These are phyloP conservation scores for Sporothrix brasiliensis DNA, from an alignment of 2,329 filamentous ascomycete genomes.

Conservation along the genomic window DNA sequence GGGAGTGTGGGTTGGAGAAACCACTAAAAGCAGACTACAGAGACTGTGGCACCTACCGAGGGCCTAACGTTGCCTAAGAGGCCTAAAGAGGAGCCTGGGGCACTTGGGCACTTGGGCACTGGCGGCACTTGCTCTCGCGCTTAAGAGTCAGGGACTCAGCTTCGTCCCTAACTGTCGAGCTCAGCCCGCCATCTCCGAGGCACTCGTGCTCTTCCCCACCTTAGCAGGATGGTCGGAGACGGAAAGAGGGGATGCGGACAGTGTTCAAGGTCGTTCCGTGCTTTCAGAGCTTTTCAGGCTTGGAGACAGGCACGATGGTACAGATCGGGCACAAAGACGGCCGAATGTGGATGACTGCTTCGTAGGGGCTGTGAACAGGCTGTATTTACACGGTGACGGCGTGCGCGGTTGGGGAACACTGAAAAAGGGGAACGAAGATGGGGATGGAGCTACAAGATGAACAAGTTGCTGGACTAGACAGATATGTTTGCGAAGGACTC, in stretches of 20 bases:
- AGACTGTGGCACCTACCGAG: constrained; percentile 12
- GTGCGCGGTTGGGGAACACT: neutral
- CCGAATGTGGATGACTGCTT: neutral
- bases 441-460: neutral
- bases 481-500: neutral
- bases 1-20: neutral
- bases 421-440: neutral
- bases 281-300: neutral
- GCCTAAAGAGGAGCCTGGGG: neutral
- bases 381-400: constrained; percentile 16
- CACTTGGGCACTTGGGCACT: neutral
- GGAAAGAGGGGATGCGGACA: neutral
- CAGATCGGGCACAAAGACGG: neutral
- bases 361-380: constrained; percentile 15
- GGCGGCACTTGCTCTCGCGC: neutral
- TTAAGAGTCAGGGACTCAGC: neutral
- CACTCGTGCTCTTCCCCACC: constrained; percentile 14
- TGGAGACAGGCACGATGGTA: neutral
- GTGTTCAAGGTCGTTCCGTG: neutral
- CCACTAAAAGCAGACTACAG: neutral
- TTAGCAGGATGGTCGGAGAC: constrained; percentile 5
- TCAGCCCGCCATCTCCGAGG: neutral
- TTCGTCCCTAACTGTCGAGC: neutral
- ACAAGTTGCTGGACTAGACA: neutral
- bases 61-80: neutral